These are phyloP conservation scores for Amaranthus hypochondriacus DNA, from an alignment of 148 eudicot genomes.

Conservation along the genomic window DNA sequence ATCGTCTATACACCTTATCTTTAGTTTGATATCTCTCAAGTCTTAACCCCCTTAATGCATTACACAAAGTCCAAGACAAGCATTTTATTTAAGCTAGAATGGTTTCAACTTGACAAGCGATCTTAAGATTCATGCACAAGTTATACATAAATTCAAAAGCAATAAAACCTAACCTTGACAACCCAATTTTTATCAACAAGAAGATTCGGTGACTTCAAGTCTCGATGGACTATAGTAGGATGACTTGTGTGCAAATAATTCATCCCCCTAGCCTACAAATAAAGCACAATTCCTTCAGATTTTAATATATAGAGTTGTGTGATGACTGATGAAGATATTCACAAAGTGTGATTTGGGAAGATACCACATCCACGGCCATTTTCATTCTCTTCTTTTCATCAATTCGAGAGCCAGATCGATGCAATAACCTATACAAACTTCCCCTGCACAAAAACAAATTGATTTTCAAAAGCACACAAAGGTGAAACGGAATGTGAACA, in stretches of 20 bases:
- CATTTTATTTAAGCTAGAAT: no score
- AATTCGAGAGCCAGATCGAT: slow-evolving; percentile 69
- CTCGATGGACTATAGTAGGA: slow-evolving; percentile 92
- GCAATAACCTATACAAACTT: slow-evolving; percentile 80
- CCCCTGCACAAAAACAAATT: slow-evolving; percentile 53
- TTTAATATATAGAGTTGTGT: slow-evolving; percentile 2
- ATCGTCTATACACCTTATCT: no score
- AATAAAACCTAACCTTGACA: slow-evolving; percentile 64
- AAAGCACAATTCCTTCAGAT: slow-evolving; percentile 14
- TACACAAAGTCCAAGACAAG: no score
- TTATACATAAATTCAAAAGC: background rate
- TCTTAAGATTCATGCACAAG: background rate
- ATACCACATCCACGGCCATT: slow-evolving; percentile 99
- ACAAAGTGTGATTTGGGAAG: slow-evolving; percentile 7
- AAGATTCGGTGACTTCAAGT: slow-evolving; percentile 92
- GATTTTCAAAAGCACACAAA: background rate
- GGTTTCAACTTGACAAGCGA: background rate
- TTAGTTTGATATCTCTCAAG: no score
- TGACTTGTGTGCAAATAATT: slow-evolving; percentile 90
- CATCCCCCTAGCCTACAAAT: slow-evolving; percentile 92
- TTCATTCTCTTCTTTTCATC: slow-evolving; percentile 81
- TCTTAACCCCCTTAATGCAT: no score
- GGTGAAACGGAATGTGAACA: background rate
- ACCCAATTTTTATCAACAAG: slow-evolving; percentile 96
- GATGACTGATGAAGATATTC: background rate